phyloP scores from a whole-genome alignment of 345 rosid genomes.

The Streptanthus diversifolius region DNA sequence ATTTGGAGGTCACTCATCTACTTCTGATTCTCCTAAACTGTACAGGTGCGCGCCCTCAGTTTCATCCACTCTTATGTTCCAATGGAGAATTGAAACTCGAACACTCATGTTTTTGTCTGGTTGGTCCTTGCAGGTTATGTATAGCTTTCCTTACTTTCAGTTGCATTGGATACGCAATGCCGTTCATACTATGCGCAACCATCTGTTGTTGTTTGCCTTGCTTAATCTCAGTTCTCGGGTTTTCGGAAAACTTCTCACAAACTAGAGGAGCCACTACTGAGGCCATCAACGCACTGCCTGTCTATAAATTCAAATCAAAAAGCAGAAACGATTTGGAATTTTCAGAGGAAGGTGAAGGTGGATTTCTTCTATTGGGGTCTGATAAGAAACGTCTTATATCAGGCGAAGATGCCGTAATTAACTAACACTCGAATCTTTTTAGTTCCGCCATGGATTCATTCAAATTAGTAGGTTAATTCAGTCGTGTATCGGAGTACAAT shows the following conservation, averaged over 20 bases:
- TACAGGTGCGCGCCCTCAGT: conserved; percentile 48
- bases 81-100: not conserved
- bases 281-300: conserved; percentile 65
- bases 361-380: conserved; percentile 64
- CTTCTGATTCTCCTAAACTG: conserved; percentile 83
- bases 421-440: not conserved
- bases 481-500: not conserved
- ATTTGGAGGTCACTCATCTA: conserved; percentile 72
- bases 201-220: conserved; percentile 91
- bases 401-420: conserved; percentile 90
- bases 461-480: not conserved
- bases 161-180: conserved; percentile 93
- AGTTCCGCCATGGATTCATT: not conserved
- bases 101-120: conserved; percentile 9
- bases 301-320: conserved; percentile 60
- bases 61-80: not conserved
- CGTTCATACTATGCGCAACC: conserved; percentile 83
- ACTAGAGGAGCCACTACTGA: conserved; percentile 75
- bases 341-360: conserved; percentile 54
- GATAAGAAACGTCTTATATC: conserved; percentile 66
- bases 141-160: conserved; percentile 89
- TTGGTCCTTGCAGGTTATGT: conserved; percentile 63
- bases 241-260: conserved; percentile 68
- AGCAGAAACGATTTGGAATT: conserved; percentile 41
- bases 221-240: conserved; percentile 77